Base-by-base conservation (phyloP, 2,329 filamentous ascomycete species). In the Penicillium sp. region DNA sequence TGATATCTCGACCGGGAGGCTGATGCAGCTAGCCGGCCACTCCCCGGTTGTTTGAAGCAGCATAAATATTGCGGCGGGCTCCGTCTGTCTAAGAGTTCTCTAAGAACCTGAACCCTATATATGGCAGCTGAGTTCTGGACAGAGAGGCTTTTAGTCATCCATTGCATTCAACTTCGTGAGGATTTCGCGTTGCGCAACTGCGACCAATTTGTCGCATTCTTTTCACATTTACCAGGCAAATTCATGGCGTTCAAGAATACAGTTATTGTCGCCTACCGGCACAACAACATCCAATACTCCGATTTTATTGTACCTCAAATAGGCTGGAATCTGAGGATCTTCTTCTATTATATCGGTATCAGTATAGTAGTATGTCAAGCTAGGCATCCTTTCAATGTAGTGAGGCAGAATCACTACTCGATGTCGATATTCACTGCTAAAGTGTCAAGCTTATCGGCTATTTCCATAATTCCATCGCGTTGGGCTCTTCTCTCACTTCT, bases 1-100 rank as follows among this genome's bases (percentile, higher is more conserved):
- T 38, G 20, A 44, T 32, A 44, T 44, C 42, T 44, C 13, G n/a
- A 37, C 50, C 50, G 24, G n/a, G 9, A 28, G 32, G 18, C 38
- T 45, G 41, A 27, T 46, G 53, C 40, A 32, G 27, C 37, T 18
- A 37, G 10, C 33, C 33, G 18, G 15, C 33, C 15, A 18, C 33
- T 37, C 33, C 4, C 7, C 2, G 28, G 25, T 39, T 25, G 38
- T 40, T 40, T 40, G 38, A 15, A 13, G 24, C 13, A 23, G 23
- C 23, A n/a, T 40, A 8, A 7, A n/a, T 3, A 1, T 9, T 7
- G 12, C 37, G 7, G 12, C 15, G 15, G 15, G 18, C 10, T 20
- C 27, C 1, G 4, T 40, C 3, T 2, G 23, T n/a, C 28, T 13
- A 12, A 13, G 38, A n/a, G 13, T 6, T 13, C 38, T 40, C 2